A percentile compares a stretch with the other conserved stretches of the same genome.
Evolutionary conservation across 1,139 yeast species (phyloP).

Genomic region (Taphrina deformans): DNA sequence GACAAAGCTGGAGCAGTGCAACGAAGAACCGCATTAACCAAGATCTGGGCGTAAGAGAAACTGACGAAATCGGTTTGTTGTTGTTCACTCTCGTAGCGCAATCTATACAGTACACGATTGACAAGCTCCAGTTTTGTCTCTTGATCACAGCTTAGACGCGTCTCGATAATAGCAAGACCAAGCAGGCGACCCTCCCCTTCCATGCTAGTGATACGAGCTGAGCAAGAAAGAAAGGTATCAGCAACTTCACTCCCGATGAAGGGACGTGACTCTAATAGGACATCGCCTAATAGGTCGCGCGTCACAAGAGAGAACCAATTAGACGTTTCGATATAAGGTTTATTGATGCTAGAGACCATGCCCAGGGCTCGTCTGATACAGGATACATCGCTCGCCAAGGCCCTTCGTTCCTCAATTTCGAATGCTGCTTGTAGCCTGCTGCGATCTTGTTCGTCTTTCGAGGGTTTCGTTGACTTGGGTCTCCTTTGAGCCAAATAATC

Average conservation of each 20-base stretch:
- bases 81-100: slow-evolving; percentile 74
- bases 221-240: slow-evolving; percentile 43
- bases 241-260: slow-evolving; percentile 45
- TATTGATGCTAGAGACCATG: slow-evolving; percentile 54
- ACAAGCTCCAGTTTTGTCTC: slow-evolving; percentile 58
- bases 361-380: slow-evolving; percentile 55
- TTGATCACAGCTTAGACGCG: slow-evolving; percentile 47
- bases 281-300: slow-evolving; percentile 45
- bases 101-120: slow-evolving; percentile 68
- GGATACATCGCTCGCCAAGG: slow-evolving; percentile 50
- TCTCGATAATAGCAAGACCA: slow-evolving; percentile 69
- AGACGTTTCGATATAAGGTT: slow-evolving; percentile 64
- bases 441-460: slow-evolving; percentile 71
- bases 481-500: slow-evolving; percentile 65
- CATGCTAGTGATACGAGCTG: slow-evolving; percentile 50
- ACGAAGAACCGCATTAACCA: slow-evolving; percentile 56
- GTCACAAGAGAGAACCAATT: slow-evolving; percentile 73
- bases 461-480: slow-evolving; percentile 53
- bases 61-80: slow-evolving; percentile 67
- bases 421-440: slow-evolving; percentile 62
- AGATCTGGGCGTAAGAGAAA: slow-evolving; percentile 71
- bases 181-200: slow-evolving; percentile 55
- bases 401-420: slow-evolving; percentile 58
- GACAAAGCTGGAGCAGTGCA: slow-evolving; percentile 42
- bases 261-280: slow-evolving; percentile 41